Conservation (phyloP, 257 asterid genomes). For the Ilex aquifolium region DNA sequence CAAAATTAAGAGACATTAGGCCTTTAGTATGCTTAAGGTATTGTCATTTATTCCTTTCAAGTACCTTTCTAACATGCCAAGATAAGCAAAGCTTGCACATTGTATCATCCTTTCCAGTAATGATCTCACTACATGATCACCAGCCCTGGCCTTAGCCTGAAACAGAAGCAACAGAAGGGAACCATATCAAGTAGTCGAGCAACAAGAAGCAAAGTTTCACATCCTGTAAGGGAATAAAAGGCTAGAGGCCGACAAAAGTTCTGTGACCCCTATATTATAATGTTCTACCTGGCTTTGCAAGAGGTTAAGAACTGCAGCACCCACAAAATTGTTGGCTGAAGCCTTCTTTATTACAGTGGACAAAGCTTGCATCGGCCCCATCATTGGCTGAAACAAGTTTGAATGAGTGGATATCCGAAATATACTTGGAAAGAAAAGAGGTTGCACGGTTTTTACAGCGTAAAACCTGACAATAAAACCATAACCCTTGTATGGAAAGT, state of each 20-base stretch:
- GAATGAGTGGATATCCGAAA: constrained; percentile 8
- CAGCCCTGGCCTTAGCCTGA: constrained; percentile 98
- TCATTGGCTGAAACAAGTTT: constrained; percentile 71
- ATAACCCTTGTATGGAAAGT: constrained; percentile 92
- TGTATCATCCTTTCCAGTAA: constrained; percentile 90
- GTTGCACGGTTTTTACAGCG: constrained; percentile 11
- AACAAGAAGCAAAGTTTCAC: no score
- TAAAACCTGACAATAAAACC: constrained; percentile 98
- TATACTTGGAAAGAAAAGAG: constrained; percentile 8
- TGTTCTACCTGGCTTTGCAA: constrained; percentile 78
- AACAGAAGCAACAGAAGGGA: constrained; percentile 14
- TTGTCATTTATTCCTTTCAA: not conserved
- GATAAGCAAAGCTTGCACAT: constrained; percentile 88
- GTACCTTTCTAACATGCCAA: constrained; percentile 91
- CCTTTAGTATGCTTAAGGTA: no score
- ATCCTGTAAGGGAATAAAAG: not conserved
- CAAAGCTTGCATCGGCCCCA: constrained; percentile 93
- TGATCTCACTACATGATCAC: constrained; percentile 90
- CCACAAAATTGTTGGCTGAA: constrained; percentile 62
- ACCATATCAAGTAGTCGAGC: constrained; percentile 7
- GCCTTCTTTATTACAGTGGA: constrained; percentile 79
- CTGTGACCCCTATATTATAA: no score
- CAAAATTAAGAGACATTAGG: no score
- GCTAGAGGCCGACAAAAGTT: not conserved
- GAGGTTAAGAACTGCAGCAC: constrained; percentile 90